Percentiles rank a stretch among this genome's conserved stretches.
Evolutionary conservation across 768 basidiomycete species (phyloP).

Genomic region (Kockovaella imperatae): DNA sequence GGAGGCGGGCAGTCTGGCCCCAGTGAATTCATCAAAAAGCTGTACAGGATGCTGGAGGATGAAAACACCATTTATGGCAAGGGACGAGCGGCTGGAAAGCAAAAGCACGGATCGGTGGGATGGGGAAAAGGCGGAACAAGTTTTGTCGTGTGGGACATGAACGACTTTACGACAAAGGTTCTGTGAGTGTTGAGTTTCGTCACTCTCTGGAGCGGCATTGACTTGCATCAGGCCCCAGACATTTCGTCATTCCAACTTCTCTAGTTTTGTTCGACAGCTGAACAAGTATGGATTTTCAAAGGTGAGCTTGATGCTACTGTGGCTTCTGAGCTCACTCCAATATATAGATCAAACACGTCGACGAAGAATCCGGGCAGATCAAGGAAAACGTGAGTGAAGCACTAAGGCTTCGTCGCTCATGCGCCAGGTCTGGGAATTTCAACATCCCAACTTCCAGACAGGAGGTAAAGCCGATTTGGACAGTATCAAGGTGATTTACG

Average conservation of each 20-base stretch:
- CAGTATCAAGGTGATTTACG: slow-evolving; percentile 31
- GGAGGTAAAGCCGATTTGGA: slow-evolving; percentile 35
- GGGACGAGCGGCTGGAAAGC: slow-evolving; percentile 14
- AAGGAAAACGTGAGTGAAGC: slow-evolving; percentile 26
- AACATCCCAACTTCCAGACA: slow-evolving; percentile 35
- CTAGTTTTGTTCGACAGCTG: slow-evolving; percentile 85
- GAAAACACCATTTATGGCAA: slow-evolving; percentile 24
- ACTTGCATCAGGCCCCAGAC: slow-evolving; percentile 29
- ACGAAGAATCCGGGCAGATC: slow-evolving; percentile 33
- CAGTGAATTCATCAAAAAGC: slow-evolving; percentile 42
- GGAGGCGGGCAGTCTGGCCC: slow-evolving; percentile 14
- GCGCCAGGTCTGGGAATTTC: slow-evolving; percentile 39
- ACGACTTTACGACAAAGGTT: slow-evolving; percentile 39
- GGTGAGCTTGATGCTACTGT: slow-evolving; percentile 6
- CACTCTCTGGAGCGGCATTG: neutral
- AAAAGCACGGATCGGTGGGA: slow-evolving; percentile 27
- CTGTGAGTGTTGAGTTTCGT: slow-evolving; percentile 21
- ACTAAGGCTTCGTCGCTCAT: neutral
- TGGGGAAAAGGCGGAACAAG: slow-evolving; percentile 35
- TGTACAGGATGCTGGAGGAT: slow-evolving; percentile 41
- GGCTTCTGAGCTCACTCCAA: neutral
- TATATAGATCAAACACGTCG: slow-evolving; percentile 35
- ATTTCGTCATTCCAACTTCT: slow-evolving; percentile 58
- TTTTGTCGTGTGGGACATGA: slow-evolving; percentile 43
- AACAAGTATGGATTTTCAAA: slow-evolving; percentile 98